These are phyloP conservation scores for Trichoderma sp. DNA, from an alignment of 2,329 filamentous ascomycete species.

Conservation along the genomic window DNA sequence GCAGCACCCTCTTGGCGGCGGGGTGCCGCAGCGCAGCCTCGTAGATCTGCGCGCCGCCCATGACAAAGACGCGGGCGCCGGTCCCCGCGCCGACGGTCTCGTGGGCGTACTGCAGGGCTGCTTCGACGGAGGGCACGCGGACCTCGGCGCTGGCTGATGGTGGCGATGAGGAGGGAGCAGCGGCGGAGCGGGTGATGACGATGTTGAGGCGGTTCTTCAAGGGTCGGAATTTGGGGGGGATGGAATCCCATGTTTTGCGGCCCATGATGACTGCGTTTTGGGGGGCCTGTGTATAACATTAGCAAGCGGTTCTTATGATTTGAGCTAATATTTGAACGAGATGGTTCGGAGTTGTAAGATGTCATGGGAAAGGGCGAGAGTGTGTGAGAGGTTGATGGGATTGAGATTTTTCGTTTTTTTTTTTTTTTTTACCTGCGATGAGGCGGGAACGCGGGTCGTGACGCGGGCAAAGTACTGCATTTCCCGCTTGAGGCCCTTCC, in stretches of 20 bases:
- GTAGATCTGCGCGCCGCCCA: slow-evolving; percentile 90
- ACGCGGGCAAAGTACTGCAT: slow-evolving; percentile 95
- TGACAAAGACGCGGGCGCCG: slow-evolving; percentile 71
- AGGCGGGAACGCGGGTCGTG: slow-evolving; percentile 66
- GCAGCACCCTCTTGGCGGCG: slow-evolving; percentile 63
- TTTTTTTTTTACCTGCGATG: slow-evolving; percentile 39
- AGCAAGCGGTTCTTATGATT: neutral
- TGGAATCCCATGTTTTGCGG: slow-evolving; percentile 93
- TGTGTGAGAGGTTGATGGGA: neutral
- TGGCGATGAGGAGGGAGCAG: slow-evolving; percentile 57
- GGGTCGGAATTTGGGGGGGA: slow-evolving; percentile 77
- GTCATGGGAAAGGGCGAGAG: no score
- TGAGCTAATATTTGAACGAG: neutral
- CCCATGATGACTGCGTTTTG: slow-evolving; percentile 91
- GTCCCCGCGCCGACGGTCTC: slow-evolving; percentile 41
- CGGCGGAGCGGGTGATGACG: slow-evolving; percentile 66
- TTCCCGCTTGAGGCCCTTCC: slow-evolving; percentile 85
- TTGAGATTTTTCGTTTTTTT: neutral
- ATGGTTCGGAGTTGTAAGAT: no score
- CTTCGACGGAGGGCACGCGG: slow-evolving; percentile 60
- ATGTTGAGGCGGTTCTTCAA: slow-evolving; percentile 80
- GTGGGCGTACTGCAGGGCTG: slow-evolving; percentile 55
- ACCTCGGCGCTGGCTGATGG: slow-evolving; percentile 26
- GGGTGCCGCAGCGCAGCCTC: slow-evolving; percentile 63
- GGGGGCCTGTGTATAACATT: slow-evolving; percentile 37